phyloP scores from a whole-genome alignment of 2,329 filamentous ascomycete genomes.

The Exophiala bonariae region DNA sequence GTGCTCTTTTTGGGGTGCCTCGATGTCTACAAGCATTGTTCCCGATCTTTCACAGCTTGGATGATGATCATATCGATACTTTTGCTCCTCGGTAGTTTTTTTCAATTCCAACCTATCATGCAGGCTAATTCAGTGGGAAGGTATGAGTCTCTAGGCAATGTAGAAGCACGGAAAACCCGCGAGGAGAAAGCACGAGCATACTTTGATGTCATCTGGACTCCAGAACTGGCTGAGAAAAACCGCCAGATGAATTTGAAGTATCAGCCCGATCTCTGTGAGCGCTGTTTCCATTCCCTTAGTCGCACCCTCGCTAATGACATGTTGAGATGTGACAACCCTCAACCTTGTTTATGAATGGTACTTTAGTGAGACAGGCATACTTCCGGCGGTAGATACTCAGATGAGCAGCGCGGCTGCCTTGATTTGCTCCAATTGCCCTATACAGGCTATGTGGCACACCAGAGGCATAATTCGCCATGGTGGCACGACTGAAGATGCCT shows the following conservation, averaged over 20 bases:
- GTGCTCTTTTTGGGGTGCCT: background rate
- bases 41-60: background rate
- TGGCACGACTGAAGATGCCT: background rate
- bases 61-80: background rate
- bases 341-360: constrained; percentile 1
- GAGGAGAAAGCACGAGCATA: background rate
- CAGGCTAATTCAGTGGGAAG: no score
- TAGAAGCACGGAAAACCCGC: no score
- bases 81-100: constrained; percentile 2
- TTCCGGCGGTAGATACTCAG: background rate
- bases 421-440: background rate
- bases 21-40: background rate
- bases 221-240: background rate
- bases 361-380: background rate
- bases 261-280: background rate
- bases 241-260: background rate
- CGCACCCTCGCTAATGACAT: background rate
- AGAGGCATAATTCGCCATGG: background rate
- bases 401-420: background rate
- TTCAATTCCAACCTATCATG: no score
- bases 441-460: background rate
- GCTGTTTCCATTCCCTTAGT: background rate
- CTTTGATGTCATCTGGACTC: constrained; percentile 1
- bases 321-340: background rate
- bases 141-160: no score